Conservation (phyloP, 495 filamentous ascomycete genomes). For the Penicillium simplicissimum region DNA sequence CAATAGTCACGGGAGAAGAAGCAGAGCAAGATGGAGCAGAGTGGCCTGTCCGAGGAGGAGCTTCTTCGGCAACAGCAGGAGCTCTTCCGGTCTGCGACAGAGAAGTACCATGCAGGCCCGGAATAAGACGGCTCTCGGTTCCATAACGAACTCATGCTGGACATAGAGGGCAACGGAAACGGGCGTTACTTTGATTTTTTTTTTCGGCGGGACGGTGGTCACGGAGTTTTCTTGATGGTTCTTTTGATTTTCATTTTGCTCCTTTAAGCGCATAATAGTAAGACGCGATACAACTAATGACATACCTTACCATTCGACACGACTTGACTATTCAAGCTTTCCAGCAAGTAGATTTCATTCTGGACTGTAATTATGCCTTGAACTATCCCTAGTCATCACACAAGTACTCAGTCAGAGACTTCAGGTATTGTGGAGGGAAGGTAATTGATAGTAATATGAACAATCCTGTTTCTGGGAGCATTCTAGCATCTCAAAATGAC, state of each 20-base stretch:
- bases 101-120: constrained; percentile 64
- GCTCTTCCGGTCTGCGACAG: constrained; percentile 80
- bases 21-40: constrained; percentile 92
- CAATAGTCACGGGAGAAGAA: constrained; percentile 89
- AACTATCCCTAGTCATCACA: too few species aligned
- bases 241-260: not conserved
- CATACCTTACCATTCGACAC: not conserved
- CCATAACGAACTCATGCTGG: constrained; percentile 34
- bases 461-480: not conserved
- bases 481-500: not conserved
- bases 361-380: too few species aligned
- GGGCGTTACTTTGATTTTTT: constrained; percentile 24
- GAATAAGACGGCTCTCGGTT: constrained; percentile 28
- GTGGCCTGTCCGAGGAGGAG: constrained; percentile 86
- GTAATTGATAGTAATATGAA: too few species aligned
- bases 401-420: too few species aligned
- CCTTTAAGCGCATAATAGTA: not conserved
- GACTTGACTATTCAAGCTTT: too few species aligned
- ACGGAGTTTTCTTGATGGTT: constrained; percentile 15
- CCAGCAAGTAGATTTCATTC: too few species aligned
- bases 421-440: too few species aligned
- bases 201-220: not conserved
- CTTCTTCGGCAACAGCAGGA: constrained; percentile 86
- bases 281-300: constrained; percentile 16
- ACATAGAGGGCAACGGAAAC: constrained; percentile 36